Evolutionary conservation across 345 rosid species (phyloP).

Genomic region (Salix arbutifolia): DNA sequence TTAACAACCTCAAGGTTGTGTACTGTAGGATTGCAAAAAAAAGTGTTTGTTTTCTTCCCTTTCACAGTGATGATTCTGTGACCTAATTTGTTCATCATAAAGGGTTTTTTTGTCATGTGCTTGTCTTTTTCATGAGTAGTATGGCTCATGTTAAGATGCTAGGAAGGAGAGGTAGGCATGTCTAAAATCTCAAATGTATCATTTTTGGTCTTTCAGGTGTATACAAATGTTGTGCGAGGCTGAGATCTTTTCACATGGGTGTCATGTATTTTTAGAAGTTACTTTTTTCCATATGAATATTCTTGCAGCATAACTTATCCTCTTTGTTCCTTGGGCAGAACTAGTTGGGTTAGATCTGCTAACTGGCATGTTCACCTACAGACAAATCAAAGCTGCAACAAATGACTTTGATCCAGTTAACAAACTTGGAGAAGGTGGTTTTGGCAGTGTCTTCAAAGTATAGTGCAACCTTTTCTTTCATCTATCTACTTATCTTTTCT

Average conservation of each 20-base stretch:
- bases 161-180: not conserved
- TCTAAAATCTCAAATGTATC: not conserved
- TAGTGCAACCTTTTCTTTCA: not conserved
- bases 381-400: slow-evolving; percentile 48
- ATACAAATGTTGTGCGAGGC: not conserved
- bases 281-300: not conserved
- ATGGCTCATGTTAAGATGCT: not conserved
- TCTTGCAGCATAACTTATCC: not conserved
- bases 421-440: slow-evolving; percentile 72
- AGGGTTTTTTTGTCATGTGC: not conserved
- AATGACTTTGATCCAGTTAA: slow-evolving; percentile 45
- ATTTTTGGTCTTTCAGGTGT: too few species aligned
- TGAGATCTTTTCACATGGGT: too few species aligned
- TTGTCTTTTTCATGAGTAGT: not conserved
- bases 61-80: not conserved
- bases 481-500: not conserved
- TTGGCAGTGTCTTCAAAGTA: slow-evolving; percentile 65
- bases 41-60: not conserved
- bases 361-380: slow-evolving; percentile 40
- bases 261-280: not conserved
- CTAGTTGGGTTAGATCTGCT: slow-evolving; percentile 39
- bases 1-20: not conserved
- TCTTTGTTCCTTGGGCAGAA: slow-evolving; percentile 21
- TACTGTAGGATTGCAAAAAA: not conserved
- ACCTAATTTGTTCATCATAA: not conserved